These are phyloP conservation scores for Castanea mollissima DNA, from an alignment of 306 rosid genomes.

Conservation along the genomic window DNA sequence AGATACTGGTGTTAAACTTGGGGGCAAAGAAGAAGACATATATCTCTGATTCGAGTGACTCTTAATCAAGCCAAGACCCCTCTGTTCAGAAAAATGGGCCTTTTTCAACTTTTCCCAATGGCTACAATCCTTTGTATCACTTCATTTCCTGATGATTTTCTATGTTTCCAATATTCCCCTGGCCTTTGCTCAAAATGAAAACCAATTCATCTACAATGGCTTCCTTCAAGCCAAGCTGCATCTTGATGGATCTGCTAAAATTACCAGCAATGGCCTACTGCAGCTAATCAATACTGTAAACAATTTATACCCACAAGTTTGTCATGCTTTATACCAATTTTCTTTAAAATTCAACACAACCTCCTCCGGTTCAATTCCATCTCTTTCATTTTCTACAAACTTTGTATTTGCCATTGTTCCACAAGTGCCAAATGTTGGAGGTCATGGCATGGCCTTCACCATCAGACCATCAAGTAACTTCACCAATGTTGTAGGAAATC, in stretches of 20 bases:
- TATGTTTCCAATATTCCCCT: neutral
- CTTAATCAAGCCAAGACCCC: neutral
- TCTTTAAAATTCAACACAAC: neutral
- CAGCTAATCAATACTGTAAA: neutral
- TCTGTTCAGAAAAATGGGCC: neutral
- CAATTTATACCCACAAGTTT: neutral
- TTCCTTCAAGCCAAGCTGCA: neutral
- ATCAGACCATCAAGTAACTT: conserved; percentile 25
- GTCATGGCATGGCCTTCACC: conserved; percentile 24
- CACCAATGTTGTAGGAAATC: neutral
- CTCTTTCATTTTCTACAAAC: neutral
- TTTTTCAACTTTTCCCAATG: neutral
- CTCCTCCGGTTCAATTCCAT: neutral
- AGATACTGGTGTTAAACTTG: neutral
- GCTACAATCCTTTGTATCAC: neutral
- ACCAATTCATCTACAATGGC: neutral
- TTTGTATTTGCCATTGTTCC: conserved; percentile 6
- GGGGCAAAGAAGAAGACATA: neutral
- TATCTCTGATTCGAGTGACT: neutral
- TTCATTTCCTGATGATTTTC: neutral
- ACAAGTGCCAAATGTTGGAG: neutral
- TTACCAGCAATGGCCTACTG: neutral
- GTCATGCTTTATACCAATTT: neutral
- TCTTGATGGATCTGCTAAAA: neutral
- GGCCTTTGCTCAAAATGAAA: neutral